Evolutionary conservation across 140 eudicot species (phyloP), one percentile per base, ranked within the genome.

Genomic region (Cichorium intybus): DNA sequence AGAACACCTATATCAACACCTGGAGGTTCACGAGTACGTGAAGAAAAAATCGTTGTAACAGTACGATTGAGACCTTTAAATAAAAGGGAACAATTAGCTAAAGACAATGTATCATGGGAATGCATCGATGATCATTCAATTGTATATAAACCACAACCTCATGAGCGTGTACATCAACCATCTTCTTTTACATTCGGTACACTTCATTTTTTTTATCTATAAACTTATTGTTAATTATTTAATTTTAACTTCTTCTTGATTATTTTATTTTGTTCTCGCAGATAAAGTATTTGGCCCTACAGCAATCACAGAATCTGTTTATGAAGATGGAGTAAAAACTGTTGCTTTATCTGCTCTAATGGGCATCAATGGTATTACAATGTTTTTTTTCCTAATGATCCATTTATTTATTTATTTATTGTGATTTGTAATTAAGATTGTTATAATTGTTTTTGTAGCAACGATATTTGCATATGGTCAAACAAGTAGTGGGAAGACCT

Each of bases 391-490:
- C 10, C 21, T 23, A 41, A 41, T 54, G 22, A 4, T 28, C 4
- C 28, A 10, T 6, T 20, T 0, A 56, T 14, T 55, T 14, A 39
- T 56, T 20, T 67, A 16, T 29, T 7, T 4, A n/a, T n/a, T n/a
- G n/a, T n/a, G 4, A 22, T 15, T 22, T 58, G 0, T 51, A 29
- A 11, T 51, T 31, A 18, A 11, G 5, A 35, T 69, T 6, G 18
- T 59, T 17, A 3, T 37, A 57, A 17, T 9, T 62, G 17, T 57
- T 62, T 62, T 62, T 80, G 79, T 89, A 92, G 99, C 99, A 67
- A 88, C 97, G 23, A 88, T 92, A 62, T 92, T 92, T 81, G 99
- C 97, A 14, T 93, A 93, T 66, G 99, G 99, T 27, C 99, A 93
- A 80, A 88, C 99, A 34, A 93, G 99, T 75, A 93, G 99, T 55